These are phyloP conservation scores for Aspergillus conjunctus DNA, from an alignment of 495 filamentous ascomycete genomes.

Conservation along the genomic window DNA sequence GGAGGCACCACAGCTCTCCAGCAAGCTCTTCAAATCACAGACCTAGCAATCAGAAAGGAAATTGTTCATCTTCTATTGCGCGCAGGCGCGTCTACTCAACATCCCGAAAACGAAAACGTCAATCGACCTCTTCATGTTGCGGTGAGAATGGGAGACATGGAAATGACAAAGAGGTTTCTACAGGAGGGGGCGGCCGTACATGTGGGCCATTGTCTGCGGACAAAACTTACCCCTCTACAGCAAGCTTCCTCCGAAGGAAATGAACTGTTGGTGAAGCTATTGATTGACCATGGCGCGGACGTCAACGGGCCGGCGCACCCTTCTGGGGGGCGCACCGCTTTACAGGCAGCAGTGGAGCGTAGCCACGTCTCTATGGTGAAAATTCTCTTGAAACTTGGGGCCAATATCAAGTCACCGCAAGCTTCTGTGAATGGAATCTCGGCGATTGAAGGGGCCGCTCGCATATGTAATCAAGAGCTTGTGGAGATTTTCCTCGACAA, in stretches of 20 bases:
- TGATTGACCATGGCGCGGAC: background rate
- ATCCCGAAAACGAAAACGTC: background rate
- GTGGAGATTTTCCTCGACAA: background rate
- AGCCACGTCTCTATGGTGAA: background rate
- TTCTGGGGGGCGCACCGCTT: background rate
- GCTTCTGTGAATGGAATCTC: background rate
- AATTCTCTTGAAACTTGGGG: background rate
- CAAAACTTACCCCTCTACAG: background rate
- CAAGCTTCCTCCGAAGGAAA: background rate
- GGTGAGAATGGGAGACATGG: background rate
- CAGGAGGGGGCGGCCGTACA: background rate
- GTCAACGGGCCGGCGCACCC: background rate
- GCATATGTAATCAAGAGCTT: background rate
- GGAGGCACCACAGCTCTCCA: background rate
- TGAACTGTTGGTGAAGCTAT: background rate
- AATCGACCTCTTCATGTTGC: background rate
- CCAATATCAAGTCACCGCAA: background rate
- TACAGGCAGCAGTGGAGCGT: background rate
- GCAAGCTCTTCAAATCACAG: background rate
- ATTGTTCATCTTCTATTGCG: background rate
- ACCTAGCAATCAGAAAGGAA: background rate
- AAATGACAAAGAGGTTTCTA: background rate
- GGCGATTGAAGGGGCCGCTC: background rate
- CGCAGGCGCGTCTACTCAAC: background rate
- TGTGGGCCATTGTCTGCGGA: background rate